Base-by-base conservation (phyloP, 1,139 yeast genomes). In the Geotrichum bryndzae region DNA sequence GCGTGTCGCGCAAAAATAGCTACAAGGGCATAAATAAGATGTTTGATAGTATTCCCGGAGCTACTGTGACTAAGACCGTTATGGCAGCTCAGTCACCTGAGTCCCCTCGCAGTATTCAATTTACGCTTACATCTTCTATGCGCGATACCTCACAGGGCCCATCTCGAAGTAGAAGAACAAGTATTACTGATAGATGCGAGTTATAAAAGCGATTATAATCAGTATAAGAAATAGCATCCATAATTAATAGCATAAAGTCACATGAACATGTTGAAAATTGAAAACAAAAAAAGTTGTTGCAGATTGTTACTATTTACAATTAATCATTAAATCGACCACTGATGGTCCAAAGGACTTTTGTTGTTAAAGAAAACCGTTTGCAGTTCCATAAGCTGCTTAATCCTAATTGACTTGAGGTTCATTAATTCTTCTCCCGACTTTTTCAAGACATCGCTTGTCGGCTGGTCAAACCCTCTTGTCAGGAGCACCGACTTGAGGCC, bases 371-470 rank as follows among this genome's bases (percentile, higher is more conserved):
- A 48, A 2, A 62, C 64, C 15, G 53, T 22, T 54, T 62, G 61
- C 23, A 66, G 56, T 51, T 66, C 67, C 23, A 56, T 38, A 15
- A 67, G 45, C 18, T 58, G 35, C 27, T 31, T 29, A 13, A 67
- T 61, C 18, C 67, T 56, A 35, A 66, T 51, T 10, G 56, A 54
- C 3, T 59, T 15, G n/a, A 31, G 51, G 25, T 38, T n/a, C 13
- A 54, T 52, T 13, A 61, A 51, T 2, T 56, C 54, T 23, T 62
- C 61, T 18, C 23, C 18, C 22, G 48, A n/a, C 48, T 41, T 41
- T n/a, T 41, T 41, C 10, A n/a, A n/a, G 38, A 67, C 63, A 55
- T 67, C 70, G 3, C 68, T 63, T 2, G 59, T 56, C 1, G 68
- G 68, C 4, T 50, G 51, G 3, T 51, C 61, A 23, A 63, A 46